Evolutionary conservation across 148 eudicot genomes (phyloP).

Genomic region (Rhododendron mucronatum): DNA sequence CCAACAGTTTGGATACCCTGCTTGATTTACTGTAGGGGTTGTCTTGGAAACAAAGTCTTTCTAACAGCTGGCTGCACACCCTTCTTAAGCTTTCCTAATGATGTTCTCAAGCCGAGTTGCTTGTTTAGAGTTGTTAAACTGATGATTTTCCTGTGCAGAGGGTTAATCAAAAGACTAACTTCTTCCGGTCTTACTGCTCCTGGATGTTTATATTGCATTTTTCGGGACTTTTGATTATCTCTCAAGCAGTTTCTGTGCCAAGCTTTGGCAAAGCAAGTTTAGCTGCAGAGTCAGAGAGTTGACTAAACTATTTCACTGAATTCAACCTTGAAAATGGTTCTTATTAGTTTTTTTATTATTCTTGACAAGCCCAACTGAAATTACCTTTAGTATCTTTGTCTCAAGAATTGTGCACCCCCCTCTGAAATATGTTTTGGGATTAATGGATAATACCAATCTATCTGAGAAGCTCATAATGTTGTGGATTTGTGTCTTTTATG

Average conservation of each 20-base stretch:
- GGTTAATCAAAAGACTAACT: neutral
- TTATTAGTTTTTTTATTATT: neutral
- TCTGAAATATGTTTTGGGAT: neutral
- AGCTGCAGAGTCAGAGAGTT: neutral
- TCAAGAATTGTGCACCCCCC: neutral
- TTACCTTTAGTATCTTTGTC: neutral
- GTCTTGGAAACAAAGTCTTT: neutral
- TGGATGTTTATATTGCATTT: neutral
- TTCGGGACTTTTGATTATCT: neutral
- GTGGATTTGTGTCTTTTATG: neutral
- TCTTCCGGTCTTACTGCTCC: neutral
- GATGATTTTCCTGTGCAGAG: neutral
- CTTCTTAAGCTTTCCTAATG: neutral
- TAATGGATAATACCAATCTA: neutral
- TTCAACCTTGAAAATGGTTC: neutral
- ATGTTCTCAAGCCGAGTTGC: neutral
- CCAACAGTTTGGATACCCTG: neutral
- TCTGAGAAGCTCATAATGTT: neutral
- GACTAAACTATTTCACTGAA: neutral
- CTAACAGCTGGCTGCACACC: neutral
- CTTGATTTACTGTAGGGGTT: neutral
- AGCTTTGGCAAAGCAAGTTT: neutral
- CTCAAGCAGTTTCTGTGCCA: neutral
- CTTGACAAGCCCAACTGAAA: neutral
- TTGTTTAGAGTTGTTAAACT: neutral